A percentile compares a stretch with the other conserved stretches of the same genome.
Conservation (phyloP, 2,329 filamentous ascomycete genomes). For the Ascocoryne sarcoides region DNA sequence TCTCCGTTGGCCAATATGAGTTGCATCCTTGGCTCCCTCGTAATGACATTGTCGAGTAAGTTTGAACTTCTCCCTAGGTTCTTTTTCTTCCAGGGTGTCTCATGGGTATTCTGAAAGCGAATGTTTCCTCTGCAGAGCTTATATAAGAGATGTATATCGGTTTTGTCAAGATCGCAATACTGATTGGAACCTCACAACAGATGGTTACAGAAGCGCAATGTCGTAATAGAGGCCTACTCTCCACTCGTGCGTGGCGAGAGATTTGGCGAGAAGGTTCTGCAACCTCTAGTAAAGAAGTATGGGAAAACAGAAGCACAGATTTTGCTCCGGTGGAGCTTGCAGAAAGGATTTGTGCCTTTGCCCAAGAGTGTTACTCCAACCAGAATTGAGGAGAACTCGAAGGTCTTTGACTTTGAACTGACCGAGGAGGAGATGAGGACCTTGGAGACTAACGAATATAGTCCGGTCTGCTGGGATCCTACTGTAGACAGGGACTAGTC, state of each 20-base stretch:
- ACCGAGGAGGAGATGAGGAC: slow-evolving; percentile 42
- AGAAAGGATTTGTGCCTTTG: slow-evolving; percentile 66
- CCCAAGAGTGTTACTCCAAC: slow-evolving; percentile 64
- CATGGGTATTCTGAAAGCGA: too few relatives aligned
- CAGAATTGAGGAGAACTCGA: slow-evolving; percentile 56
- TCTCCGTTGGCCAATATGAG: slow-evolving; percentile 1
- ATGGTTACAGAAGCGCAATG: slow-evolving; percentile 61
- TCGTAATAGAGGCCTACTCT: slow-evolving; percentile 56
- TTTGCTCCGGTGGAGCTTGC: slow-evolving; percentile 70
- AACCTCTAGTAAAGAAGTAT: slow-evolving; percentile 60
- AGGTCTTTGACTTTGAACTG: slow-evolving; percentile 47
- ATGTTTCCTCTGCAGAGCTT: too few relatives aligned
- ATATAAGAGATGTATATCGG: too few relatives aligned
- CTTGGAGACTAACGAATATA: slow-evolving; percentile 28
- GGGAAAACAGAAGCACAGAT: slow-evolving; percentile 68
- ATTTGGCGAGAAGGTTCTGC: slow-evolving; percentile 57
- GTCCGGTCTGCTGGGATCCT: neutral
- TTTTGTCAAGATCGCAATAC: too few relatives aligned
- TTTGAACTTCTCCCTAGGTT: too few relatives aligned
- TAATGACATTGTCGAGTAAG: slow-evolving; percentile 61
- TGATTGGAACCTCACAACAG: too few relatives aligned
- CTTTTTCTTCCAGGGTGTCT: too few relatives aligned
- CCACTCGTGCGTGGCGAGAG: slow-evolving; percentile 60
- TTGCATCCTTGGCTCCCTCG: slow-evolving; percentile 81
- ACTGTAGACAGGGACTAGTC: too few relatives aligned